Base-by-base conservation (phyloP, 441 rosid genomes). In the Gossypium laxum region DNA sequence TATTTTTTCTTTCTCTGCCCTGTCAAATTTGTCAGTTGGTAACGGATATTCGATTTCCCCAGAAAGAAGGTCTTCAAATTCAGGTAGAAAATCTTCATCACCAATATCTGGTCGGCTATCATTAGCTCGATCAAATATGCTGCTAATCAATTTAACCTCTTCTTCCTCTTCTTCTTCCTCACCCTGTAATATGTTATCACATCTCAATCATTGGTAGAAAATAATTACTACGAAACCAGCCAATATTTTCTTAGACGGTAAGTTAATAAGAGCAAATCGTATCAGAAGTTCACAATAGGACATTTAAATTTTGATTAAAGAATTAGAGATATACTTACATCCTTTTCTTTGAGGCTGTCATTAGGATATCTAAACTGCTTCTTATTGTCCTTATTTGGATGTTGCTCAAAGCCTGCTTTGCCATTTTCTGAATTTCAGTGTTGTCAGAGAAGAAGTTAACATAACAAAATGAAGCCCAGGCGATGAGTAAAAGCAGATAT, bases 111-210 rank as follows among this genome's bases (percentile, higher is more conserved):
- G 72, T 45, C 60, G 76, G 66, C 76, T 83, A 72, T 82, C 85
- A 57, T 69, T 81, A 74, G 70, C 78, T 48, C 77, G 85, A 67
- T 88, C 70, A 62, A 88, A 85, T 76, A 89, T 80, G 60, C 98
- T 86, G 73, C 88, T 93, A 78, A 93, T 93, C 76, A 93, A 75
- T 80, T 93, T 93, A 75, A 93, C 97, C 79, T 91, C 90, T 77
- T 87, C 98, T 63, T 92, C 91, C 70, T 88, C 92, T 72, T 86
- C 96, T 70, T 87, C 88, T 70, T 87, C 86, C 77, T 86, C 80
- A 85, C 74, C 76, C 97, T 91, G 72, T 74, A 76, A 70, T n/a
- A 74, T 28, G 28, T 26, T 28, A 59, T 41, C 47, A 70, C 59
- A 67, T 18, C 24, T 50, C 41, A 72, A 22, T 47, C 54, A 57